Evolutionary conservation across 2,329 filamentous ascomycete genomes (phyloP), one percentile per base, ranked within the genome.

Genomic region (Talaromyces sp.): DNA sequence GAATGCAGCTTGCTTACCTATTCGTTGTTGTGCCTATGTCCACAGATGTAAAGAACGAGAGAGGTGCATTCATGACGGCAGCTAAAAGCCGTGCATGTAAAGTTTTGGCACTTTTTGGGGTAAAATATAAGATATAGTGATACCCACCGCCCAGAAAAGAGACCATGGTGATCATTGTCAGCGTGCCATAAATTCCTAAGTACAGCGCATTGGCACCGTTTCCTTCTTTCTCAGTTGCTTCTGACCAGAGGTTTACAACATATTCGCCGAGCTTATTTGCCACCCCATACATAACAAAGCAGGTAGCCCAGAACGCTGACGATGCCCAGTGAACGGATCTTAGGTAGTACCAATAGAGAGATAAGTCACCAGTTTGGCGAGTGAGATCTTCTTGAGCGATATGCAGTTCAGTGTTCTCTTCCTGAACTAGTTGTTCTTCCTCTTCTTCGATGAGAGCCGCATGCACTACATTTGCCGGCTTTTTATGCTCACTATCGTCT

Each of bases 261-360:
- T 61, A 61, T 22, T 57, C 57, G 41, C 57, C 22, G 14, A 61
- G 47, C 41, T 61, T 65, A 19, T 1, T 10, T 54, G 57, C 47
- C 19, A 65, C 39, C 33, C 63, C 63, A 6, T 22, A 47, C n/a
- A 50, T 8, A 7, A 65, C 19, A 31, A 37, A 61, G 11, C 35
- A 61, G 41, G n/a, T 8, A 6, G 48, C 57, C 63, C 57, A 65
- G n/a, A 61, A 14, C 35, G 39, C 57, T 11, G 47, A 56, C 1
- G 63, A 65, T 24, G 74, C 3, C 73, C 73, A 76, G 8, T 78
- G 77, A 16, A 79, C 76, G 6, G 77, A 73, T 22, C 71, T 68
- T 19, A 77, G 63, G 62, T 80, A 80, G 68, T 78, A 78, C 8
- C 71, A 67, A 63, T 81, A 82, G 59, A 82, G 77, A 1, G 76